Base-by-base conservation (phyloP, 352 stramenopile genomes). In the Pythium scleroteichum region DNA sequence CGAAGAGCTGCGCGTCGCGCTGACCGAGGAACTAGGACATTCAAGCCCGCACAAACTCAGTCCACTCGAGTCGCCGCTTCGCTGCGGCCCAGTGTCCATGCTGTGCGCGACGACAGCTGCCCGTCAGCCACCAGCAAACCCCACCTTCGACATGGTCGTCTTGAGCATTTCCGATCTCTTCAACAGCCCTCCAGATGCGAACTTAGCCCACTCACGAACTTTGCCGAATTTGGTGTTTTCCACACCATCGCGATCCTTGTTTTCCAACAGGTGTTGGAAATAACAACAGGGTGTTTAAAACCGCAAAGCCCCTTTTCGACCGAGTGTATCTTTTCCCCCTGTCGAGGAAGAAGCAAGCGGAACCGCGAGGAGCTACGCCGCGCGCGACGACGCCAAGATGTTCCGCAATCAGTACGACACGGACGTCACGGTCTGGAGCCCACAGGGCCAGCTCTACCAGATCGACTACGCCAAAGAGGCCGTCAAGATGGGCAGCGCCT, bases 331-430 rank as follows among this genome's bases (percentile, higher is more conserved):
- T 61, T 76, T 78, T 68, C 63, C 69, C 67, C 61, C 57, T 64
- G 10, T 39, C 27, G 23, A 29, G 4, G 32, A 26, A 44, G 24
- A 59, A 55, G 29, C 23, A 49, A 62, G 35, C 38, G 38, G 38
- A 27, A 64, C 54, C 52, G 29, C 22, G 35, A 62, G 51, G 13
- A 66, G 53, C 41, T 45, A 23, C 57, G 19, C 4, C n/a, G 20
- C 4, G 44, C 33, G 54, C 50, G 47, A 20, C 14, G n/a, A 53
- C 59, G 62, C 46, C 16, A 65, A n/a, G 17, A 99, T 99, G 97
- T 99, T 99, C 79, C 90, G 96, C 64, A 99, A 99, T 80, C 93
- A 99, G 78, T 99, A 99, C 79, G 97, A 99, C 86, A 99, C 97
- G 59, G 97, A 99, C 78, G 97, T 99, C 72, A 99, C 97, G 48